Base-by-base conservation (phyloP, 2,329 filamentous ascomycete species). In the Dryadomyces quercus-mongolicae region DNA sequence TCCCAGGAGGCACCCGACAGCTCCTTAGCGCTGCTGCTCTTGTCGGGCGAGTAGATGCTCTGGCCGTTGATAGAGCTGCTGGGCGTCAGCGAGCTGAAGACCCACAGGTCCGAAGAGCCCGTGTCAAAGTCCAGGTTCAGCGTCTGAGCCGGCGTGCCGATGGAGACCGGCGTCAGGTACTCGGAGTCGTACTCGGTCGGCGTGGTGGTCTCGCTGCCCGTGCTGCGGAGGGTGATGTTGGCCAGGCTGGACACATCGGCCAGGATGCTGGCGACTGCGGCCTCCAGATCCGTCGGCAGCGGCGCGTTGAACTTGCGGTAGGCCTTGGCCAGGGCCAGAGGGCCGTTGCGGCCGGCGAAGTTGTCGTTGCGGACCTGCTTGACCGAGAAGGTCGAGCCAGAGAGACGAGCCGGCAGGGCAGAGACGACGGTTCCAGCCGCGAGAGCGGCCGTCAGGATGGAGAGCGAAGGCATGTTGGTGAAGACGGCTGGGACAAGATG, bases 91-190 rank as follows among this genome's bases (percentile, higher is more conserved):
- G 59, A 61, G 60, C 62, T 63, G 58, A 68, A 69, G 51, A 68
- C 65, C 67, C 67, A 69, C 31, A 68, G 62, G 55, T 67, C 65
- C 15, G 62, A 63, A 12, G 64, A 66, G 18, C 65, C 65, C 2
- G 64, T 66, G 60, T 67, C 65, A 51, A 67, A 57, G 55, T 66
- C 62, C 18, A 67, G 58, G 47, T 62, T 60, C 20, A 67, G 60
- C 4, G 55, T 52, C 54, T 66, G 64, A 3, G 58, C 46, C 16
- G 65, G 65, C 9, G 62, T 70, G 13, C 71, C 71, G n/a, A 74
- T 69, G 45, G 68, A 62, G 13, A 73, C 68, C 5, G 69, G 68
- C 2, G 65, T 65, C 51, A 71, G 56, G 58, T 68, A 73, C 59
- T 71, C 68, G 22, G 58, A 40, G n/a, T 71, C 70, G 52, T 61